Evolutionary conservation across 108 stramenopile species (phyloP), one percentile per base, ranked within the genome.

Genomic region (Skeletonema grethae): DNA sequence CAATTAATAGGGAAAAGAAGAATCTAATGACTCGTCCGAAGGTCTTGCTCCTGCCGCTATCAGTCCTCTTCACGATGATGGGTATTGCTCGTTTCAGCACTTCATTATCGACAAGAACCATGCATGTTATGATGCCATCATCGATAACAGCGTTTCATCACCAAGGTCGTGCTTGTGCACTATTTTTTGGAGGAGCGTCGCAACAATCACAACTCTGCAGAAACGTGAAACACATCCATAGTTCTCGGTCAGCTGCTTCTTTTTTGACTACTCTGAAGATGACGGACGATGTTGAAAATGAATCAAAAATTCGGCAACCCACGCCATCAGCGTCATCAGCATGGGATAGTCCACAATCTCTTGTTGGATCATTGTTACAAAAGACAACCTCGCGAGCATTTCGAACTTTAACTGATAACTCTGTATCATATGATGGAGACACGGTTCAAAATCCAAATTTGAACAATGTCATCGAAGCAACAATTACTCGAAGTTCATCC

Each of bases 291-390:
- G n/a, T n/a, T n/a, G 3, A n/a, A 45, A 2, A n/a, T 45, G 15
- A 45, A n/a, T 45, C 43, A 4, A 45, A 13, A n/a, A n/a, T n/a
- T n/a, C n/a, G n/a, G n/a, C n/a, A n/a, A 45, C 11, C 13, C 43
- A 0, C 4, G 6, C 34, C 43, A n/a, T 45, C 43, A n/a, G 13
- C 43, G 13, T 15, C 43, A 45, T 13, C 15, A n/a, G 43, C 50
- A 31, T 72, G 50, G 62, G 9, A 63, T 29, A 57, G 38, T 36
- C 29, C 62, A 63, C 50, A 63, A 63, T 57, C 62, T 9, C 24
- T 59, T 2, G n/a, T 72, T 48, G 71, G 50, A 43, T n/a, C 71
- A 41, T 57, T 72, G 63, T 39, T 72, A 62, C 34, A 72, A 56
- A 63, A 57, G 25, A 57, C 62, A 57, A 56, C 62, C 7, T 63